phyloP scores from a whole-genome alignment of 2,329 filamentous ascomycete genomes.

The Ophiostoma tasmaniense region DNA sequence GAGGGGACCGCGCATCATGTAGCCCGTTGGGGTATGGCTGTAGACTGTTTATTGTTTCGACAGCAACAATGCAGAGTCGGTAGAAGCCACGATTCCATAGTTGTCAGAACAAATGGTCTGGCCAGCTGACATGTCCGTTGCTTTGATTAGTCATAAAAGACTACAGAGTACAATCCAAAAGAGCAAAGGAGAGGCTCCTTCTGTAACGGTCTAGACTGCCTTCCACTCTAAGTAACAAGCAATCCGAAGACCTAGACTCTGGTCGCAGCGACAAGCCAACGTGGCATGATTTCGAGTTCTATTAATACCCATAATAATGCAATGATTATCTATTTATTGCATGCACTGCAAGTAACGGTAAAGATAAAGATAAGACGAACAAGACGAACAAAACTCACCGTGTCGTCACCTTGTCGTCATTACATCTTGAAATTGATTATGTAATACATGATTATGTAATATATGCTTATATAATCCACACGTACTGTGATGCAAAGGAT shows the following conservation, averaged over 20 bases:
- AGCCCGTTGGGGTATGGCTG: background rate
- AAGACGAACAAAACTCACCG: background rate
- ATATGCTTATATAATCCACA: background rate
- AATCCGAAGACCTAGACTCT: background rate
- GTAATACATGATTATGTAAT: background rate
- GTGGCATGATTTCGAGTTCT: slow-evolving; percentile 1
- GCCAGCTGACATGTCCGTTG: background rate
- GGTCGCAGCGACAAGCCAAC: background rate
- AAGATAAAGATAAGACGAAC: no score
- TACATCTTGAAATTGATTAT: no score
- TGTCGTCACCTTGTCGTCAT: no score
- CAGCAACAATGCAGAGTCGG: no score
- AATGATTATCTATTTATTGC: background rate
- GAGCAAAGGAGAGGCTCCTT: no score
- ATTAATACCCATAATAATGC: background rate
- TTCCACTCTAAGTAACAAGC: no score
- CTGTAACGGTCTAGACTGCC: no score
- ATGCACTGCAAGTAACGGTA: no score
- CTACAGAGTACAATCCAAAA: no score
- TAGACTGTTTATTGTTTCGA: no score
- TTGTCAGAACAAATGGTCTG: background rate
- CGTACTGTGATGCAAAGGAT: no score
- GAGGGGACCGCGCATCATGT: background rate
- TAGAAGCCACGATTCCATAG: no score
- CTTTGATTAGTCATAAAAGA: background rate